Conservation (phyloP, 139 green algal genomes). For the Pseudopediastrum boryanum region DNA sequence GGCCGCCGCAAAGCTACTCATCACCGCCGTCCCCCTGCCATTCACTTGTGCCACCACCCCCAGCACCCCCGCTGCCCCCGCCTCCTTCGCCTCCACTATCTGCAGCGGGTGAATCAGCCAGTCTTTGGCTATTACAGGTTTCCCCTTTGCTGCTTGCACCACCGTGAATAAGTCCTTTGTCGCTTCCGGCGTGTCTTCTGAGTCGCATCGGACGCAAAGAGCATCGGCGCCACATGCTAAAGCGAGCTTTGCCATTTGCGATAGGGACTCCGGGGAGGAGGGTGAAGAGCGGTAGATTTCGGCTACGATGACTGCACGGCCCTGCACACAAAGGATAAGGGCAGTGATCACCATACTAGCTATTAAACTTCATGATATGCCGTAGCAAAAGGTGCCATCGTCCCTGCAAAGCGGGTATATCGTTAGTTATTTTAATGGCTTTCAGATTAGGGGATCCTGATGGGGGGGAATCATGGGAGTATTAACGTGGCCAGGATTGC, state of each 20-base stretch:
- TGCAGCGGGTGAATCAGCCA: slow-evolving; percentile 85
- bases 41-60: slow-evolving; percentile 73
- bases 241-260: slow-evolving; percentile 38
- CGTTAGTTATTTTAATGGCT: not conserved
- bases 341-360: not conserved
- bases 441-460: not conserved
- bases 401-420: not conserved
- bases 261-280: slow-evolving; percentile 38
- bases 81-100: slow-evolving; percentile 77
- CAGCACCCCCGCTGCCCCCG: slow-evolving; percentile 75
- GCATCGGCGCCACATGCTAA: slow-evolving; percentile 62
- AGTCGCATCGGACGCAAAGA: slow-evolving; percentile 69
- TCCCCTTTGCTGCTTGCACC: slow-evolving; percentile 44
- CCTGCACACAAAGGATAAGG: not conserved
- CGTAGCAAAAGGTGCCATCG: no score
- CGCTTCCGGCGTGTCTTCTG: slow-evolving; percentile 64
- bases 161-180: slow-evolving; percentile 68
- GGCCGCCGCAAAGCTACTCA: slow-evolving; percentile 70
- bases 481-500: not conserved
- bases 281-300: slow-evolving; percentile 46
- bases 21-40: slow-evolving; percentile 66
- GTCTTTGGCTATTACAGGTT: slow-evolving; percentile 73
- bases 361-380: no score
- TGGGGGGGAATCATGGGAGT: not conserved
- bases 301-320: slow-evolving; percentile 50